Percentiles rank a stretch among this genome's conserved stretches.
Conservation (phyloP, 1,284 basidiomycete species). For the Tilletiopsis washingtonensis region DNA sequence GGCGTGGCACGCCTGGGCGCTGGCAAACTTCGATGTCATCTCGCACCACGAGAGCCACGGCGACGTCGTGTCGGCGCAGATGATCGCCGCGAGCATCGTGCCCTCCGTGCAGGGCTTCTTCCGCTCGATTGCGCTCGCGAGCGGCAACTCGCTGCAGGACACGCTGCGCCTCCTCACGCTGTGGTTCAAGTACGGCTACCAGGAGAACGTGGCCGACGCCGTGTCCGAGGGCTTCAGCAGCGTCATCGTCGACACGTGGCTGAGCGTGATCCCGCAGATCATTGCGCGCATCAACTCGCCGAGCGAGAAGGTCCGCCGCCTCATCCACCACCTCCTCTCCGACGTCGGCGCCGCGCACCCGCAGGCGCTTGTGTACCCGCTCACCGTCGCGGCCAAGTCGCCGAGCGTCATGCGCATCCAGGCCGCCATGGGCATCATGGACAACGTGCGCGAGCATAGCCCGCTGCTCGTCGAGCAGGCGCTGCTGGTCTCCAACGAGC, state of each 20-base stretch:
- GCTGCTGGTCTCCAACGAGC: slow-evolving; percentile 79
- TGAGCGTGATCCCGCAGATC: slow-evolving; percentile 98
- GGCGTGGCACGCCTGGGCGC: slow-evolving; percentile 98
- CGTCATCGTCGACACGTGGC: slow-evolving; percentile 95
- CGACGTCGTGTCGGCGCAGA: slow-evolving; percentile 63
- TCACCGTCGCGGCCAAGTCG: slow-evolving; percentile 97
- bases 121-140: slow-evolving; percentile 81
- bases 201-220: slow-evolving; percentile 81
- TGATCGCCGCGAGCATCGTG: slow-evolving; percentile 77
- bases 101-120: slow-evolving; percentile 93
- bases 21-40: slow-evolving; percentile 93
- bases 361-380: slow-evolving; percentile 91
- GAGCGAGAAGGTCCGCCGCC: slow-evolving; percentile 72
- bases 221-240: slow-evolving; percentile 80
- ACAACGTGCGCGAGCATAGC: slow-evolving; percentile 88
- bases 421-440: slow-evolving; percentile 82
- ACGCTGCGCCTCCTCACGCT: slow-evolving; percentile 85
- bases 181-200: slow-evolving; percentile 96
- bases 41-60: slow-evolving; percentile 49
- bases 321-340: slow-evolving; percentile 80
- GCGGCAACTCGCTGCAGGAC: slow-evolving; percentile 85
- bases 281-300: slow-evolving; percentile 98
- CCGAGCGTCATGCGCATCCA: slow-evolving; percentile 73
- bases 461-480: slow-evolving; percentile 85
- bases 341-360: slow-evolving; percentile 95